A percentile compares a stretch with the other conserved stretches of the same genome.
Conservation (phyloP, 1,284 basidiomycete species). For the Mrakiaceae sp. region DNA sequence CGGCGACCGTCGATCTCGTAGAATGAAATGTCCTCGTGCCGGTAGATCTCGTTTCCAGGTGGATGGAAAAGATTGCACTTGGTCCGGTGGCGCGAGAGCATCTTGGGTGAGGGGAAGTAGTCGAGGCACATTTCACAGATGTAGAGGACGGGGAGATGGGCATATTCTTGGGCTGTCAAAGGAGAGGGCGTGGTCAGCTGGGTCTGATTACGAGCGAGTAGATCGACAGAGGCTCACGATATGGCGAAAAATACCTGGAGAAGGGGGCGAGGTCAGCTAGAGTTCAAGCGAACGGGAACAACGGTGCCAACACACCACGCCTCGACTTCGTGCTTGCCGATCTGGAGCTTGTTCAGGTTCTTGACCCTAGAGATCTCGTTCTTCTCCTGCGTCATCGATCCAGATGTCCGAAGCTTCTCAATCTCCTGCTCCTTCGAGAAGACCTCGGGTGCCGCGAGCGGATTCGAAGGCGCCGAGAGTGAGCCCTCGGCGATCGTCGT, state of each 20-base stretch:
- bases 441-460: conserved; percentile 41
- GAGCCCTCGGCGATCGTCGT: conserved; percentile 38
- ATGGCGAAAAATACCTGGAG: conserved; percentile 78
- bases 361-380: conserved; percentile 96
- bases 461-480: conserved; percentile 38
- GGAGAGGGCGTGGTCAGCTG: too few species aligned
- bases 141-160: conserved; percentile 86
- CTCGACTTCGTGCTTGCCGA: conserved; percentile 91
- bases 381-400: conserved; percentile 97
- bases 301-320: conserved; percentile 49
- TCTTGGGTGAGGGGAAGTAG: conserved; percentile 76
- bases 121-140: conserved; percentile 97
- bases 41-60: conserved; percentile 98
- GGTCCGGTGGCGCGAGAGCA: conserved; percentile 78
- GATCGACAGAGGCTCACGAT: conserved; percentile 38
- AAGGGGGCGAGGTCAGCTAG: too few species aligned
- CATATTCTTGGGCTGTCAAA: conserved; percentile 66
- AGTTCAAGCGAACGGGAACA: too few species aligned
- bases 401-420: conserved; percentile 91
- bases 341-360: conserved; percentile 93
- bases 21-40: conserved; percentile 90
- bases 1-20: conserved; percentile 97
- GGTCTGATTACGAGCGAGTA: too few species aligned
- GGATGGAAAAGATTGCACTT: conserved; percentile 92
- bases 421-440: conserved; percentile 95